Evolutionary conservation across 176 grass and related monocot species (phyloP).

Genomic region (Avena sativa): DNA sequence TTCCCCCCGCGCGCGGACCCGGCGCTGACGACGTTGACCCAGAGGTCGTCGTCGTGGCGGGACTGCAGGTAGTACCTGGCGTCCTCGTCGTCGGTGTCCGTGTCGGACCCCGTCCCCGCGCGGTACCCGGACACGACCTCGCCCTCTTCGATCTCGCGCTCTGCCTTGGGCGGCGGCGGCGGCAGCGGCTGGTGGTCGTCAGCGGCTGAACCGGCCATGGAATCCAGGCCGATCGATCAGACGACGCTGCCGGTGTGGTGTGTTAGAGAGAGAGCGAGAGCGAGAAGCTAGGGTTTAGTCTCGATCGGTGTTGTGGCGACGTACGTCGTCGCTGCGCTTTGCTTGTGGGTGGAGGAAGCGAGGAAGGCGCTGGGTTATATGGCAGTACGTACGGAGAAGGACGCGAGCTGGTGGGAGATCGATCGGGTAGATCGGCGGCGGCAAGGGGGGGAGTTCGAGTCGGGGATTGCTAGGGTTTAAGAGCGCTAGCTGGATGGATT

Average conservation of each 20-base stretch:
- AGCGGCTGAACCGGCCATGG: background rate
- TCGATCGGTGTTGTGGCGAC: background rate
- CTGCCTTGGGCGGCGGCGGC: too few species aligned
- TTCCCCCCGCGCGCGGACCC: background rate
- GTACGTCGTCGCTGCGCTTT: background rate
- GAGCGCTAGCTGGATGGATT: background rate
- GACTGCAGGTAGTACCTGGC: background rate
- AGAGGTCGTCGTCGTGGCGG: background rate
- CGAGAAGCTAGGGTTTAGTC: slow-evolving; percentile 7
- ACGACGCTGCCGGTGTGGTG: background rate
- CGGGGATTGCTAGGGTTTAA: background rate
- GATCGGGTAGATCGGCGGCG: background rate
- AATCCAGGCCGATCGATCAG: background rate
- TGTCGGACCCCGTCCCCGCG: background rate
- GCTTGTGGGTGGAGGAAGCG: slow-evolving; percentile 1
- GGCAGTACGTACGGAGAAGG: background rate
- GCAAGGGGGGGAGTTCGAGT: background rate
- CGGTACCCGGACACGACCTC: slow-evolving; percentile 10
- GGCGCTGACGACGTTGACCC: background rate
- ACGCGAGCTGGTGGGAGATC: too few species aligned
- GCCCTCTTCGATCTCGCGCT: slow-evolving; percentile 14
- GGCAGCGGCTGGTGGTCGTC: background rate
- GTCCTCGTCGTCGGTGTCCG: slow-evolving; percentile 7
- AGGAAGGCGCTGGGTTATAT: background rate
- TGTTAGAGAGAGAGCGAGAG: background rate